Evolutionary conservation across 2,329 filamentous ascomycete species (phyloP), one percentile per base, ranked within the genome.

Genomic region (Aureobasidium sp.): DNA sequence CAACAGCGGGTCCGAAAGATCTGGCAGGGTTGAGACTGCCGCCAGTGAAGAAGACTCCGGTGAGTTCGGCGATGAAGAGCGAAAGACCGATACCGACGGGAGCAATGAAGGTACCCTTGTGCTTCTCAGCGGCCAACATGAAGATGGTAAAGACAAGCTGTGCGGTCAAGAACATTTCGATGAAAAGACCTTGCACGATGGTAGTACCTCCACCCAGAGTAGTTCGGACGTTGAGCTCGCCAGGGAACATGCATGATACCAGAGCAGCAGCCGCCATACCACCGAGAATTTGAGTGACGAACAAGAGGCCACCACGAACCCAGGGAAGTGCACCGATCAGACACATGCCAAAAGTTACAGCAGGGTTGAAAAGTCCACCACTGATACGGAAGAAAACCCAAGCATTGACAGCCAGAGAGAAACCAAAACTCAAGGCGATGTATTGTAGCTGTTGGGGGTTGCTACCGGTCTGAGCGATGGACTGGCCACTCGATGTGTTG

Each of bases 11-110:
- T 19, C 71, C 72, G 63, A 74, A 73, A 0, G 70, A 72, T 40
- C 72, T 66, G 7, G 72, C 72, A 22, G 72, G 72, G 62, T 74
- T 74, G 27, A 74, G 65, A 57, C 67, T 70, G 57, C 69, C 65
- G 48, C 66, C 64, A 5, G 56, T 59, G 22, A 75, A 80, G 64
- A 70, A 77, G 1, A 79, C 76, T 35, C 62, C 59, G 15, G 50
- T 62, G 53, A 81, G 68, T 63, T 80, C 76, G 31, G 76, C 74
- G 52, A 80, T 72, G 68, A 80, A 81, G 0, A 80, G 72, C 44
- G 76, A 70, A 33, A 79, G 71, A 3, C 77, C 77, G 59, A 78
- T 78, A 19, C 64, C 63, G 37, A 76, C 68, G 5, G 74, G 74
- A 6, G 76, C 76, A 58, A 78, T 74, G 64, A 77, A 78, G 6